These are phyloP conservation scores for Lecanicillium sp. DNA, from an alignment of 2,329 filamentous ascomycete species.

Conservation along the genomic window DNA sequence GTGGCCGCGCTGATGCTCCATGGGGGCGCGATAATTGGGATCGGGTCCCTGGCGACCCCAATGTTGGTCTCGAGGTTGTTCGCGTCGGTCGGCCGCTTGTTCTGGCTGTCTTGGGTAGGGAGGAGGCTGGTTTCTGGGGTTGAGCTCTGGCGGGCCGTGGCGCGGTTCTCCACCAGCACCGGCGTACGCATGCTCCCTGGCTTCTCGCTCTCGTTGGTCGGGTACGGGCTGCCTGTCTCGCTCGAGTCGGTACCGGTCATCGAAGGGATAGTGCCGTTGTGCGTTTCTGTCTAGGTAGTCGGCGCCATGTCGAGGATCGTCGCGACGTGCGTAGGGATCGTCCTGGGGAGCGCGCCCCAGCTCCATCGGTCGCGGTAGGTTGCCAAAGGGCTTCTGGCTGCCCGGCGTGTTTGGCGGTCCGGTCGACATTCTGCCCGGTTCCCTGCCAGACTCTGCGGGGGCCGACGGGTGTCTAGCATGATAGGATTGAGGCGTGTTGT, in stretches of 20 bases:
- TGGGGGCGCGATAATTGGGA: conserved; percentile 29
- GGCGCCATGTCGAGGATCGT: conserved; percentile 36
- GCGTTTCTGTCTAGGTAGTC: conserved; percentile 51
- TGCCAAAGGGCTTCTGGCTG: conserved; percentile 46
- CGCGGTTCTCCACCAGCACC: conserved; percentile 39
- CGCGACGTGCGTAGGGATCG: conserved; percentile 44
- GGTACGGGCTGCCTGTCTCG: conserved; percentile 41
- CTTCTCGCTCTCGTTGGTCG: conserved; percentile 38
- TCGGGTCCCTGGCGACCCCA: conserved; percentile 30
- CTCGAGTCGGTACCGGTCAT: conserved; percentile 48
- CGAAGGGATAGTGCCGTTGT: conserved; percentile 39
- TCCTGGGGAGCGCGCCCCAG: conserved; percentile 35
- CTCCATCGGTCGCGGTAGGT: conserved; percentile 42
- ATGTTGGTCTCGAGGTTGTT: conserved; percentile 26
- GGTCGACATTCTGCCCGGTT: conserved; percentile 31
- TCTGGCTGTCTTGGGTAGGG: conserved; percentile 41
- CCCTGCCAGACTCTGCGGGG: conserved; percentile 38
- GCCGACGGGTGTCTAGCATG: conserved; percentile 44
- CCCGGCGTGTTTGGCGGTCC: conserved; percentile 43
- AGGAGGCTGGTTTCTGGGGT: conserved; percentile 40
- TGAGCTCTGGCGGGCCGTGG: conserved; percentile 37
- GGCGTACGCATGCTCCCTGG: conserved; percentile 43
- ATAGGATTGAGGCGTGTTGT: conserved; percentile 54
- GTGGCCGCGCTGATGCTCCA: conserved; percentile 38
- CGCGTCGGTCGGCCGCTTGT: conserved; percentile 33